phyloP scores from a whole-genome alignment of 768 basidiomycete species.

The Termitomyces bulborhizus region DNA sequence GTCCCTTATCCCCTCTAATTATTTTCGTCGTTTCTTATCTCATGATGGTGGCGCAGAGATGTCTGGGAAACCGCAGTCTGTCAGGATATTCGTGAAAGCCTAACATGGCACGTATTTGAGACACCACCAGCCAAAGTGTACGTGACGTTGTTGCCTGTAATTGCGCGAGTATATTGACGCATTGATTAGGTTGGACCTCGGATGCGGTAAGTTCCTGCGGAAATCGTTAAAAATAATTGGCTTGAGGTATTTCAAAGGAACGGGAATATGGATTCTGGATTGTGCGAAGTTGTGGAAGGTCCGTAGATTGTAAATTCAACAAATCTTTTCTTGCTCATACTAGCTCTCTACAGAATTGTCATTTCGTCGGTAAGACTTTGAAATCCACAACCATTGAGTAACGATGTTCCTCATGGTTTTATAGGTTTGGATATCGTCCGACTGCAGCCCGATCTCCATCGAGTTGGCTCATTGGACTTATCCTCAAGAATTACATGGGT shows the following conservation, averaged over 20 bases:
- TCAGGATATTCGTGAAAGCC: conserved; percentile 46
- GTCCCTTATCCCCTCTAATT: background rate
- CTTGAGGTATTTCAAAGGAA: conserved; percentile 32
- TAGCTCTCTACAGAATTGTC: conserved; percentile 33
- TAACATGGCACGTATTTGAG: conserved; percentile 62
- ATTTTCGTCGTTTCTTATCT: conserved; percentile 2
- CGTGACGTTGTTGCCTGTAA: conserved; percentile 4
- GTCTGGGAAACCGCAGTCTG: conserved; percentile 60
- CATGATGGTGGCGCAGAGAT: conserved; percentile 39
- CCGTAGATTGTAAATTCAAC: conserved; percentile 19
- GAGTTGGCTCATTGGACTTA: conserved; percentile 50
- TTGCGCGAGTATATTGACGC: conserved; percentile 4
- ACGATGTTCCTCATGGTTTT: background rate
- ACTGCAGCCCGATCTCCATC: conserved; percentile 61
- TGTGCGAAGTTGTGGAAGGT: conserved; percentile 62
- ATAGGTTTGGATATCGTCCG: conserved; percentile 67
- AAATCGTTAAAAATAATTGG: background rate
- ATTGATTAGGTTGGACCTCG: conserved; percentile 54
- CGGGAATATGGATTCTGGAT: conserved; percentile 70
- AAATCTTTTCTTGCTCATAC: background rate
- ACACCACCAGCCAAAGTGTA: conserved; percentile 58
- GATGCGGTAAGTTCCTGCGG: conserved; percentile 48
- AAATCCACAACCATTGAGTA: background rate
- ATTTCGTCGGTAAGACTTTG: conserved; percentile 49
- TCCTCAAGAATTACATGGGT: conserved; percentile 64